Base-by-base conservation (phyloP, 768 basidiomycete species). In the Boletellus ananas region DNA sequence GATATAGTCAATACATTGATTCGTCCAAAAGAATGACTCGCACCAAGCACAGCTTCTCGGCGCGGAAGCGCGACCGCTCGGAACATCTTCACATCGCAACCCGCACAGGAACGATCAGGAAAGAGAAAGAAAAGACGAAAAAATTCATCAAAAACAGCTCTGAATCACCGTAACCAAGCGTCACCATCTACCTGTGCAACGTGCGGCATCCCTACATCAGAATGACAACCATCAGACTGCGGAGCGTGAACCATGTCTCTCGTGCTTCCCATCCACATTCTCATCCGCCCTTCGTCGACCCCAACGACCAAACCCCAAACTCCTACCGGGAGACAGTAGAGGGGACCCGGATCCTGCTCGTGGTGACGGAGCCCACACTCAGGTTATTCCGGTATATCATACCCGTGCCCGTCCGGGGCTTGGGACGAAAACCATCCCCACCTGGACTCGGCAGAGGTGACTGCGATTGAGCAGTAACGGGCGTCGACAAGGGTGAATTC, bases 331-430 rank as follows among this genome's bases (percentile, higher is more conserved):
- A n/a, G n/a, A 56, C 45, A 50, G 38, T 49, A 6, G 63, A 63
- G 3, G 67, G 63, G 9, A 71, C 72, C 12, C 69, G 73, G 68
- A 78, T 79, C 16, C 60, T 65, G 13, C 58, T 60, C 62, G 72
- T 65, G 64, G 72, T 42, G 12, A 41, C 45, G 25, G 59, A 40
- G 14, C 38, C 44, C 18, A 50, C 51, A 31, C 50, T 50, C 43
- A 65, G 29, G 29, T 62, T 66, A 34, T 70, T 78, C 39, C 78
- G 72, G 58, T 86, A 86, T 34, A 72, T 67, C 84, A 86, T 86
- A n/a, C 84, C 84, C 11, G 84, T 83, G 6, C 84, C 84, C 10
- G 79, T 85, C 25, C 84, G 66, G 10, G 84, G 83, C 54, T 69
- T 77, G 17, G 79, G 80, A 14, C 72, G 67, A 4, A 60, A 56